Evolutionary conservation across 352 stramenopile genomes (phyloP).

Genomic region (Pythium dissotocum): DNA sequence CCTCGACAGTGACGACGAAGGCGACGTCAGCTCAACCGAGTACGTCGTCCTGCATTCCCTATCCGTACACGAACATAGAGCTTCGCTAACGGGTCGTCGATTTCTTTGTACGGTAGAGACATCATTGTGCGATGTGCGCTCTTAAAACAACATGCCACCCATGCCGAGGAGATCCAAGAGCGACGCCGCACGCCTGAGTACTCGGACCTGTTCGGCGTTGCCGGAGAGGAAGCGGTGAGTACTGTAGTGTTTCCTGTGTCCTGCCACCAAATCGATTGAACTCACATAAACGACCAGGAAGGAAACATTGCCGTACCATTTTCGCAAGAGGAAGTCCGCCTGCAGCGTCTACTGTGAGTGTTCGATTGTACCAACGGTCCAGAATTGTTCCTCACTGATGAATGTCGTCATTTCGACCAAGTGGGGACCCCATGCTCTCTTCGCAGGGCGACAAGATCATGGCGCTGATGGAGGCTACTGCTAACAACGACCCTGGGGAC

Average conservation of each 20-base stretch:
- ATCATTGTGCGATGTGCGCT: neutral
- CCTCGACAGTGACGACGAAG: slow-evolving; percentile 14
- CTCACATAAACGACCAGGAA: neutral
- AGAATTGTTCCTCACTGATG: neutral
- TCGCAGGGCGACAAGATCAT: slow-evolving; percentile 46
- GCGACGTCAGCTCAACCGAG: neutral
- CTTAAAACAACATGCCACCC: neutral
- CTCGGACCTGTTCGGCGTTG: neutral
- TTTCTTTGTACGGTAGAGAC: neutral
- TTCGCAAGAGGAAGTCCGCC: neutral
- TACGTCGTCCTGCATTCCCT: neutral
- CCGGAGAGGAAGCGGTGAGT: neutral
- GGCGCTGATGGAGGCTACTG: slow-evolving; percentile 47
- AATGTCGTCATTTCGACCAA: slow-evolving; percentile 5
- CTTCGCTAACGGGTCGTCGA: neutral
- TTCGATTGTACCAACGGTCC: too few species aligned
- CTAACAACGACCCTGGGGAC: neutral
- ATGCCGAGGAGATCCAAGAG: neutral
- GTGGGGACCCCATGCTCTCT: slow-evolving; percentile 53
- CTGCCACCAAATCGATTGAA: too few species aligned
- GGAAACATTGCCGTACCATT: neutral
- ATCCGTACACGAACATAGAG: neutral
- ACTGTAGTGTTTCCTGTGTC: too few species aligned
- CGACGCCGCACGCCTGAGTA: neutral
- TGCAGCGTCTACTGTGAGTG: neutral